phyloP scores from a whole-genome alignment of 179 eudicot genomes.

The Carnegiea gigantea region DNA sequence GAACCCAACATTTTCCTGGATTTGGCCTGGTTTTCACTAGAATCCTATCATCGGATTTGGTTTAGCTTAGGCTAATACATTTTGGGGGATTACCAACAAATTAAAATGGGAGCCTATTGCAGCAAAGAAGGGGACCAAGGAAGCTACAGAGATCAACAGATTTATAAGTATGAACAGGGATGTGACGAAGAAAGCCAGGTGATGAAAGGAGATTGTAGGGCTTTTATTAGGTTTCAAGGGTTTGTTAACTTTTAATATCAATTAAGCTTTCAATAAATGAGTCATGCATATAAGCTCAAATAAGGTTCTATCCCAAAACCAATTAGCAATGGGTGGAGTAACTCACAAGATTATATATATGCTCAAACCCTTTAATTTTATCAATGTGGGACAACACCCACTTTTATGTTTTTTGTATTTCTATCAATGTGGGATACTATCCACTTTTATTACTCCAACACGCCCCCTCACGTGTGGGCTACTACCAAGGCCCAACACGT shows the following conservation, averaged over 20 bases:
- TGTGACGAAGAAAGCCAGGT: constrained; percentile 25
- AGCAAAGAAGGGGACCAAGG: constrained; percentile 41
- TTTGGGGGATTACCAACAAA: neutral
- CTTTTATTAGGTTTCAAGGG: constrained; percentile 52
- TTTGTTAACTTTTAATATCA: neutral
- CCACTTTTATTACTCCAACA: too few relatives aligned
- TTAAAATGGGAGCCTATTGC: constrained; percentile 75
- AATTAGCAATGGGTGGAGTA: too few relatives aligned
- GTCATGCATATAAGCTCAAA: too few relatives aligned
- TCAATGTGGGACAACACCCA: too few relatives aligned
- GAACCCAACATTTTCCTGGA: neutral
- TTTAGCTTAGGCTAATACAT: neutral
- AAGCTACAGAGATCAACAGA: constrained; percentile 26
- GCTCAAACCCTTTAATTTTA: too few relatives aligned
- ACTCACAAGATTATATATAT: too few relatives aligned
- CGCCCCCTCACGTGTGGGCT: too few relatives aligned
- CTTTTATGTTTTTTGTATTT: too few relatives aligned
- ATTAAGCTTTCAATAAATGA: too few relatives aligned
- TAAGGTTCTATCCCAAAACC: too few relatives aligned
- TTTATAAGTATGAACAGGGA: constrained; percentile 25
- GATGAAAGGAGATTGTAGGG: constrained; percentile 48
- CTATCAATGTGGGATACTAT: too few relatives aligned
- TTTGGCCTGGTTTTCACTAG: constrained; percentile 7
- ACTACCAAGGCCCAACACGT: too few relatives aligned
- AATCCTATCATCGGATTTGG: neutral